Percentiles rank a stretch among this genome's conserved stretches.
These are phyloP conservation scores for Quercus aquifolioides DNA, from an alignment of 306 rosid genomes.

Conservation along the genomic window DNA sequence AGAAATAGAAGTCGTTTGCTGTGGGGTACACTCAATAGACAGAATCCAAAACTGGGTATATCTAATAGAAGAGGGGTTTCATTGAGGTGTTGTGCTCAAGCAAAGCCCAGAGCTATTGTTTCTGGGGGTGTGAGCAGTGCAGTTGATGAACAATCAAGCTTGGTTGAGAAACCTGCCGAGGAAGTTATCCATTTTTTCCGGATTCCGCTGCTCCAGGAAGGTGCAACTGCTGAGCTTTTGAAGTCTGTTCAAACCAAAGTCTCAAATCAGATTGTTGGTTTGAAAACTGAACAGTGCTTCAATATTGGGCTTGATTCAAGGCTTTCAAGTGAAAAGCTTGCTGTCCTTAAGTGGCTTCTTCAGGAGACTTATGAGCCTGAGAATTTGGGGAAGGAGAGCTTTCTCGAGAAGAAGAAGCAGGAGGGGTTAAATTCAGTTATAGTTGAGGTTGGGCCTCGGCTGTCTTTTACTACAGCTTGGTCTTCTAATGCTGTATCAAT, in stretches of 20 bases:
- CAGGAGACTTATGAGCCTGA: conserved; percentile 88
- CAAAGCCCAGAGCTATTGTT: conserved; percentile 48
- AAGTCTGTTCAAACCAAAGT: conserved; percentile 63
- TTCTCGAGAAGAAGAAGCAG: conserved; percentile 67
- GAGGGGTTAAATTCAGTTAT: conserved; percentile 57
- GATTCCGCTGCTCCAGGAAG: conserved; percentile 64
- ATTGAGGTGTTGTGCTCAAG: conserved; percentile 52
- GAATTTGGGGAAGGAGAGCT: conserved; percentile 70
- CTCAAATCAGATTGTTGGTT: conserved; percentile 61
- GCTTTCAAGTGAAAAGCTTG: conserved; percentile 47
- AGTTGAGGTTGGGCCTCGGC: conserved; percentile 85
- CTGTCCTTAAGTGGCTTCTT: conserved; percentile 76
- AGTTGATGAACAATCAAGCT: conserved; percentile 37
- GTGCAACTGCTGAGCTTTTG: conserved; percentile 68
- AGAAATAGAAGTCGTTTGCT: conserved; percentile 37
- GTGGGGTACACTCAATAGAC: conserved; percentile 37
- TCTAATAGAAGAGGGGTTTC: conserved; percentile 23
- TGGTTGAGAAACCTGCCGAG: conserved; percentile 42
- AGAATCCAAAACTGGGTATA: neutral
- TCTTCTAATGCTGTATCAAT: conserved; percentile 88
- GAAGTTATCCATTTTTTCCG: conserved; percentile 67
- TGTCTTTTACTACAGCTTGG: conserved; percentile 93
- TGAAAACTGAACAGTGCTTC: conserved; percentile 76
- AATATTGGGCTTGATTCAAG: conserved; percentile 56
- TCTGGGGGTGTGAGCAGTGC: conserved; percentile 42